phyloP scores from a whole-genome alignment of 331 rosid species.

The Stylosanthes scabra region DNA sequence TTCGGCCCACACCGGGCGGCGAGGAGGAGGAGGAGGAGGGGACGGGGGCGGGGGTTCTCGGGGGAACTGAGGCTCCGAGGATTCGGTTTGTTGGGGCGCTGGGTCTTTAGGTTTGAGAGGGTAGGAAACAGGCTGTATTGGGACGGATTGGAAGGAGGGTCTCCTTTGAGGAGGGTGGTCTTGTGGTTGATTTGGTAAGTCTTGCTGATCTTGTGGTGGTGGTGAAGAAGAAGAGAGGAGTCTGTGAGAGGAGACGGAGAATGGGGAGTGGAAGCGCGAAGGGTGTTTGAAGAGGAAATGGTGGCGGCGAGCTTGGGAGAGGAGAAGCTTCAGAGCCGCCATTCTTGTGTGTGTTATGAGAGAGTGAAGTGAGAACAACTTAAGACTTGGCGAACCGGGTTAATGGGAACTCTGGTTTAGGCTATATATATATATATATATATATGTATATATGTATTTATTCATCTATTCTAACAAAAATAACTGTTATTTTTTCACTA shows the following conservation, averaged over 20 bases:
- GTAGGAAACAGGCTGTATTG: conserved; percentile 78
- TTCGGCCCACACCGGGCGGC: conserved; percentile 14
- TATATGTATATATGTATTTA: too few species aligned
- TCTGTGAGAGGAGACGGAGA: conserved; percentile 46
- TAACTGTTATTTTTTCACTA: too few species aligned
- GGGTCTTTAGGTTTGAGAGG: conserved; percentile 66
- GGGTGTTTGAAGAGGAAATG: conserved; percentile 49
- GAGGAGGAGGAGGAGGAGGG: conserved; percentile 38
- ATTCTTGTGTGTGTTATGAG: conserved; percentile 32
- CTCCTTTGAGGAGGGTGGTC: conserved; percentile 34
- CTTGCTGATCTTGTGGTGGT: conserved; percentile 40
- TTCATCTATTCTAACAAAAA: too few species aligned
- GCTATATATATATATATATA: too few species aligned
- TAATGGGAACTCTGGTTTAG: too few species aligned
- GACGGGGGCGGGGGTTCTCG: not conserved
- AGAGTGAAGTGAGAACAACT: not conserved
- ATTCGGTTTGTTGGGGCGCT: conserved; percentile 35
- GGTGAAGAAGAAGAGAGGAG: conserved; percentile 48
- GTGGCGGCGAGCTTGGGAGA: conserved; percentile 74
- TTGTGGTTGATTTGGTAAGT: conserved; percentile 41
- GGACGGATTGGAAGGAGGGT: conserved; percentile 41
- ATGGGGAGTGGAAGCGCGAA: conserved; percentile 32
- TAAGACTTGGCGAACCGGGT: too few species aligned
- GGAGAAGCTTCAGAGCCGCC: conserved; percentile 77
- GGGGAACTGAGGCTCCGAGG: conserved; percentile 39